Percentiles rank a stretch among this genome's conserved stretches.
These are phyloP conservation scores for Suillus cothurnatus DNA, from an alignment of 768 basidiomycete species.

Conservation along the genomic window DNA sequence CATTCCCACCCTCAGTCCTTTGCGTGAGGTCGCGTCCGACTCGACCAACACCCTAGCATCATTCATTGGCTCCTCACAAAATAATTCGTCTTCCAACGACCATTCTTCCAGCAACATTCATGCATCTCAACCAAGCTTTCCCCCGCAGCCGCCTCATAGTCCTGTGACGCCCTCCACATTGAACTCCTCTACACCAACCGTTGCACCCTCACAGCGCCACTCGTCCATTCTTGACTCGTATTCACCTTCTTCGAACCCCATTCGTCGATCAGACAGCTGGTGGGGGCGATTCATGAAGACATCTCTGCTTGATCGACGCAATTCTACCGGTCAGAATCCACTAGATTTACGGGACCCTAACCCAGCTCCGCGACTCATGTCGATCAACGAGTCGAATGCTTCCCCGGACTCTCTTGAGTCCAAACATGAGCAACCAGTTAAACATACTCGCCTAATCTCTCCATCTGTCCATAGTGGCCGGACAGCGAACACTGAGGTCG, in stretches of 20 bases:
- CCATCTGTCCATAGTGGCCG: conserved; percentile 54
- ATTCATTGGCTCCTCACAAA: conserved; percentile 25
- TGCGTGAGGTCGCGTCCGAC: conserved; percentile 33
- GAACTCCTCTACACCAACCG: conserved; percentile 31
- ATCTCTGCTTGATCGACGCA: conserved; percentile 60
- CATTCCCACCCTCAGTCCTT: conserved; percentile 34
- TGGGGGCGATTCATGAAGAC: conserved; percentile 75
- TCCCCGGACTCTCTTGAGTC: conserved; percentile 18
- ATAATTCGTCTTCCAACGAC: conserved; percentile 26
- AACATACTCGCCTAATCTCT: conserved; percentile 38
- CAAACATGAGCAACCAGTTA: conserved; percentile 15
- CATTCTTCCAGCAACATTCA: conserved; percentile 27
- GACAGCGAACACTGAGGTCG: conserved; percentile 69
- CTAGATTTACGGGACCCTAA: conserved; percentile 79
- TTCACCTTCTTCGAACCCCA: conserved; percentile 43
- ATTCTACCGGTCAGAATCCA: conserved; percentile 38
- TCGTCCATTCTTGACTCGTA: conserved; percentile 47
- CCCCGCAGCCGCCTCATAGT: conserved; percentile 24
- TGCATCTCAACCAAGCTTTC: conserved; percentile 13
- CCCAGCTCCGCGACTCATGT: conserved; percentile 65
- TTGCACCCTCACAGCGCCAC: conserved; percentile 33
- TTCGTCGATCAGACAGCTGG: conserved; percentile 74
- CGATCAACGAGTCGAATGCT: conserved; percentile 52
- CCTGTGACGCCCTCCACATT: conserved; percentile 24
- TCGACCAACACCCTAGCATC: conserved; percentile 29